These are phyloP conservation scores for Gyromitra esculenta DNA, from an alignment of 2,329 filamentous ascomycete genomes.

Conservation along the genomic window DNA sequence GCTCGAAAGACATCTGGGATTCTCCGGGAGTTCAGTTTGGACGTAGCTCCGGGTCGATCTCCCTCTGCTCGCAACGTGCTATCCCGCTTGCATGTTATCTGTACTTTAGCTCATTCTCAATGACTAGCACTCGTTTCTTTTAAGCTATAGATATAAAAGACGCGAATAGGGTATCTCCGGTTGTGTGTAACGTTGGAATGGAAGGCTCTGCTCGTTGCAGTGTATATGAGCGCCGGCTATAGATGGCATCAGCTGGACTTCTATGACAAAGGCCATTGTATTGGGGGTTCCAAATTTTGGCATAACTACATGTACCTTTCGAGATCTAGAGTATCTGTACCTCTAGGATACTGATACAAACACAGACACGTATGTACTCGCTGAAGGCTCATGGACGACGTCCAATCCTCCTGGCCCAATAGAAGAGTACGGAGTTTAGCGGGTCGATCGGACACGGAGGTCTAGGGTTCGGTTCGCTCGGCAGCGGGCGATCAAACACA, in stretches of 20 bases:
- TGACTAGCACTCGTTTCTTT: neutral
- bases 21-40: neutral
- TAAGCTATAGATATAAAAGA: neutral
- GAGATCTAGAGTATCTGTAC: no score
- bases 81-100: no score
- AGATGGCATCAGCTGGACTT: neutral
- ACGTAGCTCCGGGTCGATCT: neutral
- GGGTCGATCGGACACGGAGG: neutral
- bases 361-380: no score
- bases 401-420: neutral
- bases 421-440: neutral
- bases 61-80: neutral
- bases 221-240: neutral
- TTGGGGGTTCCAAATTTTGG: no score
- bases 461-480: constrained; percentile 9
- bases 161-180: neutral
- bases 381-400: no score
- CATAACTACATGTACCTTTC: no score
- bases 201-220: neutral
- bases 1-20: neutral
- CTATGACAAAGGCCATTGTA: neutral
- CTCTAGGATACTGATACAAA: no score
- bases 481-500: constrained; percentile 8
- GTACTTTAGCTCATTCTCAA: neutral
- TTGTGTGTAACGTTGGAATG: neutral